Evolutionary conservation across 148 eudicot species (phyloP).

Genomic region (Salicornia ramosissima): DNA sequence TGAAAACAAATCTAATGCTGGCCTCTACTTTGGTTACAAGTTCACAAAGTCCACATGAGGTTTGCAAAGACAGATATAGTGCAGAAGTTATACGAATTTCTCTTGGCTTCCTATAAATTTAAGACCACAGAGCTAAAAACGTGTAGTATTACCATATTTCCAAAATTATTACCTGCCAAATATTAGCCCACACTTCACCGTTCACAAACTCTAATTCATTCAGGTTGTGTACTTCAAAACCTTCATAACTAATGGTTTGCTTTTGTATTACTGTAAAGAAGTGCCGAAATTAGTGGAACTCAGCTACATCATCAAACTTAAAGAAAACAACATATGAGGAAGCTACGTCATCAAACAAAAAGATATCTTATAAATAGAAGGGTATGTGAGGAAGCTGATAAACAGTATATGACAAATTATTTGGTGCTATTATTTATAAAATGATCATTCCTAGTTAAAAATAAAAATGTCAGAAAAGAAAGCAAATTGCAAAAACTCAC

Average conservation of each 20-base stretch:
- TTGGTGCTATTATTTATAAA: background rate
- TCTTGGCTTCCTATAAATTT: background rate
- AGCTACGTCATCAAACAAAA: too few species aligned
- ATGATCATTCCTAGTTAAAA: background rate
- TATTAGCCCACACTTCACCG: slow-evolving; percentile 97
- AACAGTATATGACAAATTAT: too few species aligned
- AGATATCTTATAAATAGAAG: background rate
- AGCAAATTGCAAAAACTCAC: background rate
- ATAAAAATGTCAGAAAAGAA: background rate
- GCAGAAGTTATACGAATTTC: background rate
- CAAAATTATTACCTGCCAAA: slow-evolving; percentile 55
- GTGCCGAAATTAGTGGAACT: slow-evolving; percentile 5
- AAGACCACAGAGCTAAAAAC: background rate
- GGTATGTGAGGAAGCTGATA: background rate
- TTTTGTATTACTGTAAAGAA: slow-evolving; percentile 50
- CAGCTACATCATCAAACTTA: background rate
- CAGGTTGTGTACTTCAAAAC: slow-evolving; percentile 61
- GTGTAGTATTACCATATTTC: background rate
- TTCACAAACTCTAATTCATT: slow-evolving; percentile 86
- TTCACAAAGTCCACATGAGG: background rate
- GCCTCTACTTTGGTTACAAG: background rate
- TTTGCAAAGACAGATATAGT: too few species aligned
- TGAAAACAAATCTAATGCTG: background rate
- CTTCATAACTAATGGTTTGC: slow-evolving; percentile 55
- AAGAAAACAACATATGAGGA: background rate